phyloP scores from a whole-genome alignment of 2,329 filamentous ascomycete genomes.

The Nigrospora osmanthi region DNA sequence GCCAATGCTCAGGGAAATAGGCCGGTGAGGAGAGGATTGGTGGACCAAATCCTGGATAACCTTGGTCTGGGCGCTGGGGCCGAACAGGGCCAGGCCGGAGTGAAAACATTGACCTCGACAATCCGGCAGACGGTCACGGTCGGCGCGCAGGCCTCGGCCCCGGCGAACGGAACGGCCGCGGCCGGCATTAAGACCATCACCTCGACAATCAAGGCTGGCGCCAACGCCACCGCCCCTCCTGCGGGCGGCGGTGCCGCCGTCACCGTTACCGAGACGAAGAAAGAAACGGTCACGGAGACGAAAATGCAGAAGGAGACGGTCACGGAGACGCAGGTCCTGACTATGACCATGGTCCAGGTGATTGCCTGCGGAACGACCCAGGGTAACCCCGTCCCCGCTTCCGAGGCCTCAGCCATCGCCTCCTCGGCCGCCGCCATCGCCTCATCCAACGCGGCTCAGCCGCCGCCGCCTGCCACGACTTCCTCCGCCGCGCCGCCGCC shows the following conservation, averaged over 20 bases:
- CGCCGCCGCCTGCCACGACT: constrained; percentile 2
- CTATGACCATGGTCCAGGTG: constrained; percentile 19
- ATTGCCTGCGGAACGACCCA: constrained; percentile 16
- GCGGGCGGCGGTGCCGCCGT: neutral
- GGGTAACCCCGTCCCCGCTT: constrained; percentile 11
- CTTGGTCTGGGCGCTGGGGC: constrained; percentile 5
- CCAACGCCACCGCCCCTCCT: neutral
- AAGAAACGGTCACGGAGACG: neutral
- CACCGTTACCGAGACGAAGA: neutral
- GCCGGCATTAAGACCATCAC: neutral
- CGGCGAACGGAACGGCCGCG: neutral
- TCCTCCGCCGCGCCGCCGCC: constrained; percentile 2
- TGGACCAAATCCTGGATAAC: constrained; percentile 1
- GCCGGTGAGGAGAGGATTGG: neutral
- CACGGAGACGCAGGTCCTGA: constrained; percentile 15
- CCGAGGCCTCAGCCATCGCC: constrained; percentile 14
- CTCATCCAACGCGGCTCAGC: constrained; percentile 7
- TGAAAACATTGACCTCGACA: constrained; percentile 2
- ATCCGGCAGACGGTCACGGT: constrained; percentile 9
- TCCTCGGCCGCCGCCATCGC: constrained; percentile 14
- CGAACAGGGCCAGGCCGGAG: constrained; percentile 6
- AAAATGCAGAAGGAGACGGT: neutral
- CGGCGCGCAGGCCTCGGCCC: neutral
- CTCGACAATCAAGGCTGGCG: neutral
- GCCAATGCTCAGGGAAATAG: constrained; percentile 14